Percentiles rank a stretch among this genome's conserved stretches.
Conservation (phyloP, 805 yeast species). For the Zygotorulaspora danielsina region DNA sequence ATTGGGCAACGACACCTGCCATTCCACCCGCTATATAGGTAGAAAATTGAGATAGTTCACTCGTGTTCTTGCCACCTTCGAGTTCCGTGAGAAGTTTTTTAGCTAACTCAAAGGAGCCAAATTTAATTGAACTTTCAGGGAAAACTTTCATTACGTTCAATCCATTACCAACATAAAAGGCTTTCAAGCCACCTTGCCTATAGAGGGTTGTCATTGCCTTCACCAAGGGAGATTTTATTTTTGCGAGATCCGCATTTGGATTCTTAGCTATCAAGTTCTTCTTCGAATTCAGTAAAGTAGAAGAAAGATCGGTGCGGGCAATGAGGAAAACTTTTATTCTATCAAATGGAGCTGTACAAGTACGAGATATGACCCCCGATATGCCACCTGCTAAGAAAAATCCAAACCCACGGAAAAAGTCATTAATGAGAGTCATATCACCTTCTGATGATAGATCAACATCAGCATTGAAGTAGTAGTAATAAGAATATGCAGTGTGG, state of each 20-base stretch:
- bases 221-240: constrained; percentile 66
- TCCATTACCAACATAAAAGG: constrained; percentile 95
- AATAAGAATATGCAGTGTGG: constrained; percentile 74
- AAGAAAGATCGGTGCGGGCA: constrained; percentile 79
- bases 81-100: constrained; percentile 66
- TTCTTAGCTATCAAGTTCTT: constrained; percentile 42
- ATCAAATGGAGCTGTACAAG: constrained; percentile 96
- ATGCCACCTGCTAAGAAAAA: constrained; percentile 92
- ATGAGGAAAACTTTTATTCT: constrained; percentile 89
- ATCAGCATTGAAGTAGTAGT: constrained; percentile 57
- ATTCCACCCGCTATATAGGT: constrained; percentile 93
- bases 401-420: constrained; percentile 77
- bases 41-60: constrained; percentile 66
- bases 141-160: constrained; percentile 88
- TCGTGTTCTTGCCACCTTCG: constrained; percentile 70
- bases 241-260: constrained; percentile 37
- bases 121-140: constrained; percentile 96
- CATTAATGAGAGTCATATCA: constrained; percentile 80
- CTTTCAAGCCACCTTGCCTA: constrained; percentile 79
- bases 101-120: constrained; percentile 89
- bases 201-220: constrained; percentile 80
- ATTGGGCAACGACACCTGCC: constrained; percentile 92
- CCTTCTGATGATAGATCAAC: constrained; percentile 85
- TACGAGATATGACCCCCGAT: constrained; percentile 92
- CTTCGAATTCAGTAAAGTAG: constrained; percentile 61